Percentiles rank a stretch among this genome's conserved stretches.
Evolutionary conservation across 345 rosid genomes (phyloP).

Genomic region (Sisymbrium irio): DNA sequence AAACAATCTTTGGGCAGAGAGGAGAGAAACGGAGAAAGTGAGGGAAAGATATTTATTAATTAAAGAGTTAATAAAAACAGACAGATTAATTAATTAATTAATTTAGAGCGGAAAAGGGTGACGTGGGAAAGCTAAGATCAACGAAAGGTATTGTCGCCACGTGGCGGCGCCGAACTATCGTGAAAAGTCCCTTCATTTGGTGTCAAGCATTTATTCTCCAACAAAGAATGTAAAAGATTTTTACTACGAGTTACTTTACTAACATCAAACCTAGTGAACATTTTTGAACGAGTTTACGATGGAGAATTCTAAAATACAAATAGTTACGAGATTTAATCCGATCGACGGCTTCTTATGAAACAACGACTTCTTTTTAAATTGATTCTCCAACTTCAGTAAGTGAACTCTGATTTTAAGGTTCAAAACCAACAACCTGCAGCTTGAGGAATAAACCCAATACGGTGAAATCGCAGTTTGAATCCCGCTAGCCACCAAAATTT

Average conservation of each 20-base stretch:
- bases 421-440: no score
- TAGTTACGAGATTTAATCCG: no score
- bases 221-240: no score
- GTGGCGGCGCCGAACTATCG: constrained; percentile 25
- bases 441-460: no score
- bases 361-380: no score
- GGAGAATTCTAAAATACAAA: no score
- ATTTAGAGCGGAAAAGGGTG: constrained; percentile 9
- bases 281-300: background rate
- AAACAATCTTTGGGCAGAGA: constrained; percentile 1
- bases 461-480: no score
- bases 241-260: no score
- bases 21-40: constrained; percentile 29
- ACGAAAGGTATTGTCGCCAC: constrained; percentile 16
- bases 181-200: constrained; percentile 29
- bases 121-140: constrained; percentile 21
- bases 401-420: no score
- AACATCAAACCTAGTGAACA: background rate
- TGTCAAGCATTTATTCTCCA: constrained; percentile 34
- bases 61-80: background rate
- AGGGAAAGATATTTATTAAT: constrained; percentile 17
- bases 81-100: background rate
- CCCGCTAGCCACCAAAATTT: no score
- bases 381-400: no score
- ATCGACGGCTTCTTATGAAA: background rate